A percentile compares a stretch with the other conserved stretches of the same genome.
These are phyloP conservation scores for Iris pallida DNA, from an alignment of 116 monocot species.

Conservation along the genomic window DNA sequence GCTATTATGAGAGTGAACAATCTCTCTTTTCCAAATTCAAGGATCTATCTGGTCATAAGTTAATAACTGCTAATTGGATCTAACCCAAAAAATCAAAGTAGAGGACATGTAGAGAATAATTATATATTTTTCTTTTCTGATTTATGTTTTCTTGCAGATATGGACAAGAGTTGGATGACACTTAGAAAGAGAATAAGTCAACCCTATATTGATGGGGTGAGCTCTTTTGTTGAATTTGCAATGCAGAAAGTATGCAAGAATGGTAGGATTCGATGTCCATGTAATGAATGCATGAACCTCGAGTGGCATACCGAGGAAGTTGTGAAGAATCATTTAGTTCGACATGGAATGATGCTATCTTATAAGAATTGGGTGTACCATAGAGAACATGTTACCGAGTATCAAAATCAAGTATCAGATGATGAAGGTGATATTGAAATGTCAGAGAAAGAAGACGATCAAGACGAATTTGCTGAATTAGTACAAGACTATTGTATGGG, in stretches of 20 bases:
- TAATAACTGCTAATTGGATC: no score
- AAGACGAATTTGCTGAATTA: neutral
- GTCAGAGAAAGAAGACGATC: neutral
- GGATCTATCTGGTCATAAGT: no score
- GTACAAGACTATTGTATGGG: neutral
- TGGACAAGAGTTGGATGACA: neutral
- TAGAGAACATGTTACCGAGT: neutral
- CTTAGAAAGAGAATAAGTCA: neutral
- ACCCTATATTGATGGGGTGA: neutral
- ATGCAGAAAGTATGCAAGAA: neutral
- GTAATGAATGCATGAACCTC: neutral
- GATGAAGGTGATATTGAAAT: neutral
- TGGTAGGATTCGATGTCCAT: neutral
- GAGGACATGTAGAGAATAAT: no score
- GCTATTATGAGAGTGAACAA: no score
- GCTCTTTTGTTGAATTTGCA: neutral
- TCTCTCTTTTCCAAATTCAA: no score
- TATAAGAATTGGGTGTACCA: neutral
- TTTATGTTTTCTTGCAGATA: neutral
- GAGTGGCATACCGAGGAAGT: neutral
- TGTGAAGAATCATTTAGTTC: neutral
- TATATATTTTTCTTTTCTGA: no score
- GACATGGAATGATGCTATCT: neutral
- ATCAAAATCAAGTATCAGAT: neutral
- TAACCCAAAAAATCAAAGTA: no score